phyloP scores from a whole-genome alignment of 768 basidiomycete genomes.

The Suillus placidus region DNA sequence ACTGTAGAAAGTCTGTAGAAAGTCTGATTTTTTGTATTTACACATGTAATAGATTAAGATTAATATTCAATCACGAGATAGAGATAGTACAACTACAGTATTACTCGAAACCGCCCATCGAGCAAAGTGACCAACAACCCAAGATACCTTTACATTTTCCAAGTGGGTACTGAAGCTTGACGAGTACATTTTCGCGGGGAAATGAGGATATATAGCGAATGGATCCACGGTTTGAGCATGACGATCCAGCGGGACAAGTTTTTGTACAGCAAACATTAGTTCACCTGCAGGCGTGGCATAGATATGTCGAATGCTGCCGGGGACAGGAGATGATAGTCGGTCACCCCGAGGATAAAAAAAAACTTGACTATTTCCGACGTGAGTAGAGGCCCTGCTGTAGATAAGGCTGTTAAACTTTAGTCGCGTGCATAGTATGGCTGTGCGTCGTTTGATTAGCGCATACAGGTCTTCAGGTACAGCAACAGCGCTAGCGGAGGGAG shows the following conservation, averaged over 20 bases:
- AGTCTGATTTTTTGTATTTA: too few relatives aligned
- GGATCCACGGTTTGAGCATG: background rate
- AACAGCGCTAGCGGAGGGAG: background rate
- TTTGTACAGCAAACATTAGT: conserved; percentile 14
- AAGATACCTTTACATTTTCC: conserved; percentile 8
- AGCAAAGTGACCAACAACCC: conserved; percentile 6
- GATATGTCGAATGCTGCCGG: conserved; percentile 10
- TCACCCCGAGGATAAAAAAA: background rate
- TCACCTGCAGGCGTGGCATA: background rate
- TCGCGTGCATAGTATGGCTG: conserved; percentile 3
- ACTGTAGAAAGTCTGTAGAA: too few relatives aligned
- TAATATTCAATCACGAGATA: background rate
- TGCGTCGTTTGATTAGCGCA: background rate
- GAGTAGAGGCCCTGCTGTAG: conserved; percentile 5
- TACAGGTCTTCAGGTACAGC: background rate
- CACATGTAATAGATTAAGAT: too few relatives aligned
- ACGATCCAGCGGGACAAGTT: background rate
- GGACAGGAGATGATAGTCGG: background rate
- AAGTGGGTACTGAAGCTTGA: background rate
- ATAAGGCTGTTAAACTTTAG: background rate
- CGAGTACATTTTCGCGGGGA: background rate
- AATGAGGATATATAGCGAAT: conserved; percentile 8
- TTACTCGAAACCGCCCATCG: conserved; percentile 1
- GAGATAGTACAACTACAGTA: conserved; percentile 7
- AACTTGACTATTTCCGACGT: background rate